Evolutionary conservation across 257 asterid genomes (phyloP).

Genomic region (Apocynum venetum): DNA sequence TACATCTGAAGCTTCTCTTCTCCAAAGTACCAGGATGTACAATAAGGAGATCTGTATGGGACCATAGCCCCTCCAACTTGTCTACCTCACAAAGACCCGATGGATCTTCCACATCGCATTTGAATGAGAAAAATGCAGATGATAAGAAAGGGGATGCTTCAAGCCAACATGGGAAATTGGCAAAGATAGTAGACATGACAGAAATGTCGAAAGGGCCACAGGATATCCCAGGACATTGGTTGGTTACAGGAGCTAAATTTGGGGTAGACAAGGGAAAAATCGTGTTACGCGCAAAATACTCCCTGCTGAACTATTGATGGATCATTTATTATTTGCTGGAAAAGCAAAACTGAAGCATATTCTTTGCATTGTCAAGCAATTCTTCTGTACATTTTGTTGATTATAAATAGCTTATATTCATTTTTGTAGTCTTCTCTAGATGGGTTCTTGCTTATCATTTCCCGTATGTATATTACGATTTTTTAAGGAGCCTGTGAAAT

Average conservation of each 20-base stretch:
- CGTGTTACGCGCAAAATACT: constrained; percentile 78
- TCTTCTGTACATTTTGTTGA: constrained; percentile 31
- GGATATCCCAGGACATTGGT: constrained; percentile 95
- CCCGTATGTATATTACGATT: neutral
- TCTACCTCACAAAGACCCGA: constrained; percentile 44
- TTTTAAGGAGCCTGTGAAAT: constrained; percentile 11
- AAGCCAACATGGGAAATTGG: constrained; percentile 59
- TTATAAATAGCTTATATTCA: constrained; percentile 15
- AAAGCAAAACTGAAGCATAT: constrained; percentile 15
- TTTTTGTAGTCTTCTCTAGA: constrained; percentile 18
- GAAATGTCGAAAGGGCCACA: constrained; percentile 99
- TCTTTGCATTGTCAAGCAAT: constrained; percentile 22
- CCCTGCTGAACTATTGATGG: constrained; percentile 80
- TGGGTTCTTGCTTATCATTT: neutral
- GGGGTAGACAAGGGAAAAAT: constrained; percentile 96
- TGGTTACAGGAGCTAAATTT: constrained; percentile 98
- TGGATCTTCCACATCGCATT: constrained; percentile 54
- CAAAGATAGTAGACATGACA: constrained; percentile 81
- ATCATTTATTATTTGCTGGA: constrained; percentile 6
- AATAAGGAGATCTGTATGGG: constrained; percentile 96
- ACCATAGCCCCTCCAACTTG: constrained; percentile 76
- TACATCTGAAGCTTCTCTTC: constrained; percentile 90
- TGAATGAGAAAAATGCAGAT: constrained; percentile 32
- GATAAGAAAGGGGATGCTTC: constrained; percentile 50
- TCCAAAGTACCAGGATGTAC: constrained; percentile 98